phyloP scores from a whole-genome alignment of 495 filamentous ascomycete species.

The Trichoderma virens region DNA sequence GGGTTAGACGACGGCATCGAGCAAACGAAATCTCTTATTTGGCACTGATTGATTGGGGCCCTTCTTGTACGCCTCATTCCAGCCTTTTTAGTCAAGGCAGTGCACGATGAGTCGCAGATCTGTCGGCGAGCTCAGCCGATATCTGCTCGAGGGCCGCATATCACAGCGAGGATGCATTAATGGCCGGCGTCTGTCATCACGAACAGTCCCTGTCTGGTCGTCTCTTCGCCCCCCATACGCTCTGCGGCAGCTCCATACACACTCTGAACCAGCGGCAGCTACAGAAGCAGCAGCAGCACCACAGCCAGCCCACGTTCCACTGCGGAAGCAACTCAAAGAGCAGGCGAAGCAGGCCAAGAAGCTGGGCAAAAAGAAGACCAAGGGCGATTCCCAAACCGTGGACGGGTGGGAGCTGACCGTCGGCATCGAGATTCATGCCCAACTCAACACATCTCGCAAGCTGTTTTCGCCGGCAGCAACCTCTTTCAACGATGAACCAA shows the following conservation, averaged over 20 bases:
- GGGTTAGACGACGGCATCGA: too few species aligned
- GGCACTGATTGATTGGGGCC: too few species aligned
- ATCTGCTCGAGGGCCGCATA: slow-evolving; percentile 39
- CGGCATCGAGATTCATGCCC: slow-evolving; percentile 95
- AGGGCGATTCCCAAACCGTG: slow-evolving; percentile 42
- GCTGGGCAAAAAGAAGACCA: slow-evolving; percentile 27
- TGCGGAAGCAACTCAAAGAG: slow-evolving; percentile 70
- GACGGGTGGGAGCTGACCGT: slow-evolving; percentile 83
- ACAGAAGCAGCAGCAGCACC: neutral
- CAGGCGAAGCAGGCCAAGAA: slow-evolving; percentile 37
- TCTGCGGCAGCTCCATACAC: neutral
- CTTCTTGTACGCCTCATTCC: too few species aligned
- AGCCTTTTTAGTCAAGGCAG: too few species aligned
- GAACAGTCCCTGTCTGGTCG: slow-evolving; percentile 9
- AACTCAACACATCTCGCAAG: slow-evolving; percentile 78
- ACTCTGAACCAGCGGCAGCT: neutral
- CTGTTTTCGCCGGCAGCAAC: slow-evolving; percentile 76
- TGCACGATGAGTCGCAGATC: slow-evolving; percentile 28
- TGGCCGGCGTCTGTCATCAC: neutral
- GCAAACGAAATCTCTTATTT: too few species aligned
- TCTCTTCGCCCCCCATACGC: neutral
- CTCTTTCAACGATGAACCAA: slow-evolving; percentile 61
- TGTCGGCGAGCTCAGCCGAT: slow-evolving; percentile 34
- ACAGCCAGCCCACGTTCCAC: slow-evolving; percentile 34
- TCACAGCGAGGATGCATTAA: slow-evolving; percentile 32